A percentile compares a stretch with the other conserved stretches of the same genome.
Evolutionary conservation across 1,284 basidiomycete genomes (phyloP).

Genomic region (Leccinum colubrinum): DNA sequence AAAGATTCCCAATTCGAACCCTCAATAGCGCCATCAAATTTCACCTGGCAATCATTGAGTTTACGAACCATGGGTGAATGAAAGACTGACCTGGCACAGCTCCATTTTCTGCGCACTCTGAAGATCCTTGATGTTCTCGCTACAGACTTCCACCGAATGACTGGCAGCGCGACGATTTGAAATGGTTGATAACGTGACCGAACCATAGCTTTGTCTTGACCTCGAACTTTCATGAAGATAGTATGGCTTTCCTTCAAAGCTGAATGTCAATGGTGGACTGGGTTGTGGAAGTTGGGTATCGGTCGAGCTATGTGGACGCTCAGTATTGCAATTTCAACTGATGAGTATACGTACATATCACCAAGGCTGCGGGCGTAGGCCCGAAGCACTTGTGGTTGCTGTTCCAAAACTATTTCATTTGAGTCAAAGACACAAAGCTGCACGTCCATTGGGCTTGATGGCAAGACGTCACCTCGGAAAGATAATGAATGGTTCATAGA

Average conservation of each 20-base stretch:
- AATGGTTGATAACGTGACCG: slow-evolving; percentile 13
- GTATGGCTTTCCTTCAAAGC: slow-evolving; percentile 41
- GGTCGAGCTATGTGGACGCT: slow-evolving; percentile 22
- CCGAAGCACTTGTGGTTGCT: slow-evolving; percentile 43
- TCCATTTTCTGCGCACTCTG: slow-evolving; percentile 53
- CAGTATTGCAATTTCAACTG: slow-evolving; percentile 10
- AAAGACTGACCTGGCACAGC: slow-evolving; percentile 50
- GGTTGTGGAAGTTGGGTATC: slow-evolving; percentile 37
- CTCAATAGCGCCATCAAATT: slow-evolving; percentile 39
- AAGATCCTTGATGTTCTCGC: slow-evolving; percentile 51
- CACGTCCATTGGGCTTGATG: slow-evolving; percentile 48
- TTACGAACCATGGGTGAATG: neutral
- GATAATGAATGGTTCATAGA: neutral
- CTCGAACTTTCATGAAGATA: slow-evolving; percentile 49
- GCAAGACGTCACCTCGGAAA: slow-evolving; percentile 14
- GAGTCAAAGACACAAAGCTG: slow-evolving; percentile 43
- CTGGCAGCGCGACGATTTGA: neutral
- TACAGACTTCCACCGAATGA: slow-evolving; percentile 27
- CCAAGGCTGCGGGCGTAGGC: slow-evolving; percentile 42
- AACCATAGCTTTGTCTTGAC: slow-evolving; percentile 47
- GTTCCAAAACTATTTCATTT: slow-evolving; percentile 22
- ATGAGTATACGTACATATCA: slow-evolving; percentile 37
- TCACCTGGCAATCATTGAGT: slow-evolving; percentile 39
- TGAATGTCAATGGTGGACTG: slow-evolving; percentile 51
- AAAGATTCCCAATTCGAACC: slow-evolving; percentile 51